A percentile compares a stretch with the other conserved stretches of the same genome.
phyloP scores from a whole-genome alignment of 257 asterid genomes.

The Gardenia jasminoides region DNA sequence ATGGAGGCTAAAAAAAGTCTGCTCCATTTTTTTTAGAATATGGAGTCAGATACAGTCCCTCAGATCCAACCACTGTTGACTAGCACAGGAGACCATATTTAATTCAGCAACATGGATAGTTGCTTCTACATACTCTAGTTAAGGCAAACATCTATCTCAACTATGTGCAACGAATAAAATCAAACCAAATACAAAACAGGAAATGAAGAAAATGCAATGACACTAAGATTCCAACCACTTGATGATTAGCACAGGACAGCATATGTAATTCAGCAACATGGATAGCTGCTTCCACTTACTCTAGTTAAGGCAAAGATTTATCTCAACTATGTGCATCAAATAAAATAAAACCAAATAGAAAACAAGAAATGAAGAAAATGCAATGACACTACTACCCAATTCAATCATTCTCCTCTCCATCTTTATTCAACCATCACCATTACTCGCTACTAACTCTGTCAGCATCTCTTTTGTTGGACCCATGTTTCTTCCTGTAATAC shows the following conservation, averaged over 20 bases:
- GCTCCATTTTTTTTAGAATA: too few species aligned
- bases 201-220: neutral
- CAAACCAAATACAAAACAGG: neutral
- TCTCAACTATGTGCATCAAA: neutral
- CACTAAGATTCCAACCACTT: too few species aligned
- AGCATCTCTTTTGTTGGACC: neutral
- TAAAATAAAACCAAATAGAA: neutral
- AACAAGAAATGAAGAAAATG: neutral
- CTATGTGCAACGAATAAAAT: neutral
- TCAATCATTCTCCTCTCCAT: neutral
- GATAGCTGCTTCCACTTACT: neutral
- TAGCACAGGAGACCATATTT: neutral
- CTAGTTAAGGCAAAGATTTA: neutral
- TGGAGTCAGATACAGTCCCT: neutral
- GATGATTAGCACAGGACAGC: neutral
- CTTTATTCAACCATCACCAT: neutral
- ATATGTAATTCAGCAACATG: neutral
- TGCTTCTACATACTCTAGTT: neutral
- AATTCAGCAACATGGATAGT: neutral
- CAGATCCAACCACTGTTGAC: neutral
- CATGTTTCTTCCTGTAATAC: neutral
- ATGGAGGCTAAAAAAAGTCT: neutral
- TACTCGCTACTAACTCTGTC: neutral
- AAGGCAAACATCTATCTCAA: neutral
- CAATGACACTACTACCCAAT: neutral